Evolutionary conservation across 2,329 filamentous ascomycete genomes (phyloP).

Genomic region (Trichoderma polysporum): DNA sequence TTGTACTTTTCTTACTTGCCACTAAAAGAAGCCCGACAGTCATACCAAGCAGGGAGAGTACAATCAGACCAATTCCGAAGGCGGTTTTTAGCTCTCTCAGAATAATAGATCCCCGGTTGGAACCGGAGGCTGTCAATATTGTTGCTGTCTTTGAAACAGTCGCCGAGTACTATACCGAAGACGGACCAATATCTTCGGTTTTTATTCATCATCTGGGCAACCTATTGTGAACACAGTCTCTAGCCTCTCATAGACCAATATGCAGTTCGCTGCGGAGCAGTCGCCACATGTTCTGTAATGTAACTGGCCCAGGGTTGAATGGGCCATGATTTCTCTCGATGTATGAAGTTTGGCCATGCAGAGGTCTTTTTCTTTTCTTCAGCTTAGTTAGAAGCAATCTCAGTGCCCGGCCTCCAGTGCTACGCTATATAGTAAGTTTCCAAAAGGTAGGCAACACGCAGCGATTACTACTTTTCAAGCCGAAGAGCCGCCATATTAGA

Average conservation of each 20-base stretch:
- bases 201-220: background rate
- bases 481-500: background rate
- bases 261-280: background rate
- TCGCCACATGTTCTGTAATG: background rate
- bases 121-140: background rate
- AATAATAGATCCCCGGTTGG: background rate
- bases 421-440: background rate
- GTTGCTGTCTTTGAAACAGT: background rate
- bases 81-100: background rate
- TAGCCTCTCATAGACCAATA: background rate
- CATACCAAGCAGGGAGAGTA: background rate
- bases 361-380: background rate
- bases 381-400: background rate
- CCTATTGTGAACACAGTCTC: background rate
- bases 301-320: background rate
- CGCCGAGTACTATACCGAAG: background rate
- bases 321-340: fast-evolving
- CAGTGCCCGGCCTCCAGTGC: background rate
- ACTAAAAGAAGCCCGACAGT: background rate
- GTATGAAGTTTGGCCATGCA: background rate
- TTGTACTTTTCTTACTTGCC: background rate
- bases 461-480: background rate
- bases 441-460: background rate
- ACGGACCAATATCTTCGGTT: background rate
- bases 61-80: background rate